These are phyloP conservation scores for Magnusiomyces fungicola DNA, from an alignment of 1,139 yeast species.

Conservation along the genomic window DNA sequence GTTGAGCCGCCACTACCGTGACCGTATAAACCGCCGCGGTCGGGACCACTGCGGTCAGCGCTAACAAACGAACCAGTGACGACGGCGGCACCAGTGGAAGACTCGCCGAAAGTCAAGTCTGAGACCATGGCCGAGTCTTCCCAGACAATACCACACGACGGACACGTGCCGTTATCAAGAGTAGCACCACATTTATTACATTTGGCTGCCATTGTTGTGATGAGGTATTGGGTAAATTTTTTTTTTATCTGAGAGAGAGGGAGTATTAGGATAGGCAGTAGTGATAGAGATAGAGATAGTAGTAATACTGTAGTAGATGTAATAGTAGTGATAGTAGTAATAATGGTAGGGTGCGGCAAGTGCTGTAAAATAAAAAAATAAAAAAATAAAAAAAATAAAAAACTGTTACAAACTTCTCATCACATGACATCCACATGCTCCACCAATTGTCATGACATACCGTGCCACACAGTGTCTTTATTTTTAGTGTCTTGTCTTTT, in stretches of 20 bases:
- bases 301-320: neutral
- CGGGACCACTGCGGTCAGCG: constrained; percentile 75
- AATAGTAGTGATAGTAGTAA: too few relatives aligned
- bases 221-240: neutral
- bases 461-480: neutral
- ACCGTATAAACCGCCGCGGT: constrained; percentile 51
- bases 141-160: constrained; percentile 73
- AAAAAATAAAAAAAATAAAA: too few relatives aligned
- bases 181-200: constrained; percentile 10
- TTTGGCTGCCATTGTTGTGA: neutral
- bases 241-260: neutral
- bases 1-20: constrained; percentile 50
- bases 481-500: too few relatives aligned
- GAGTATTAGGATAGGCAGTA: too few relatives aligned
- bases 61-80: constrained; percentile 93
- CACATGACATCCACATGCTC: neutral
- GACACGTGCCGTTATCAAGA: constrained; percentile 48
- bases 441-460: neutral
- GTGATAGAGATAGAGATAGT: neutral
- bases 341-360: neutral
- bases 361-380: neutral
- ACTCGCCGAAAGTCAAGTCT: constrained; percentile 91
- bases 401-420: neutral
- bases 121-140: constrained; percentile 93
- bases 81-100: constrained; percentile 87